Evolutionary conservation across 2,329 filamentous ascomycete species (phyloP), one percentile per base, ranked within the genome.

Genomic region (Xylariaceae sp.): DNA sequence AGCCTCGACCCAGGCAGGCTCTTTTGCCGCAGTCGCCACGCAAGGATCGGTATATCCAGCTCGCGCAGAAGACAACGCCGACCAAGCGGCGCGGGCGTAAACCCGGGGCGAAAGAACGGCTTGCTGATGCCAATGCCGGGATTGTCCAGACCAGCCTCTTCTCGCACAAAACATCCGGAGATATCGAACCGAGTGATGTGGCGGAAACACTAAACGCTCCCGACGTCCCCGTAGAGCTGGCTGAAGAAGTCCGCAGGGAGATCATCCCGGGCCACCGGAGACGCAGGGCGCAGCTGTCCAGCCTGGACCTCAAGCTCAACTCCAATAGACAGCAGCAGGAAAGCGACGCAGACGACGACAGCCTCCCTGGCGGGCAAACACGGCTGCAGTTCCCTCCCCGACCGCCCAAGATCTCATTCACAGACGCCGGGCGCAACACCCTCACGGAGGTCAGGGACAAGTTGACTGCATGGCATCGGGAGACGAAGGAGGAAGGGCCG

Each of bases 181-280:
- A 39, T 3, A 21, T 16, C 9, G 34, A 19, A 11, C 50, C 53
- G 1, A 57, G 69, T 5, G 62, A 61, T 5, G 46, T 67, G 1
- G 69, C 71, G 33, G 70, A 75, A 29, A 62, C 87, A 3, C n/a
- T n/a, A n/a, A n/a, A n/a, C n/a, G 83, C 87, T 41, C 68, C 76
- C 0, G 79, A 81, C 0, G 89, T 96, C 54, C 77, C 97, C 3
- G 78, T 83, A 1, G 88, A 88, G 12, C 69, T 97, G 1, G 90
- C 90, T 0, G 81, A 85, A 48, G 86, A 94, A 32, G 75, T 94
- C 32, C 78, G 85, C 9, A 69, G 66, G 12, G 89, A 97, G 61
- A 73, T 97, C 5, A 62, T 95, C 2, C 80, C 78, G 14, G 85
- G 94, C 52, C 81, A 89, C 54, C 73, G 71, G 23, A 74, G 74